These are phyloP conservation scores for Rhododendron ferrugineum DNA, from an alignment of 148 eudicot genomes.

Conservation along the genomic window DNA sequence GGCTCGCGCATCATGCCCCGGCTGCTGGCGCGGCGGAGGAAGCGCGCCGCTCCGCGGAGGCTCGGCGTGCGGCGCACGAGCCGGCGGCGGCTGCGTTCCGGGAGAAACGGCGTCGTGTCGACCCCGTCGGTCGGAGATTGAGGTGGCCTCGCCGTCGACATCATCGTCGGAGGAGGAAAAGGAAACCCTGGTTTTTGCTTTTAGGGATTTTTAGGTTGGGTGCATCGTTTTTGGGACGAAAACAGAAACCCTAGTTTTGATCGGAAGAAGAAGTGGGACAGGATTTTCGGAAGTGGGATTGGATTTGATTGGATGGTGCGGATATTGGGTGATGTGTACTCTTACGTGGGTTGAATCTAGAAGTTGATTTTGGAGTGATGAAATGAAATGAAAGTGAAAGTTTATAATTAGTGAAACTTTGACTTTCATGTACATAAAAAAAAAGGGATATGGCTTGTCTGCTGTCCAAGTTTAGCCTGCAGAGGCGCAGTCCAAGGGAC, in stretches of 20 bases:
- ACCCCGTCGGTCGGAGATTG: constrained; percentile 14
- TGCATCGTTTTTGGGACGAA: neutral
- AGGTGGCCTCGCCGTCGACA: constrained; percentile 13
- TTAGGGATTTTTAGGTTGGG: neutral
- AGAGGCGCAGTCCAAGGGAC: no score
- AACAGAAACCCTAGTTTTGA: neutral
- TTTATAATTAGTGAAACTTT: no score
- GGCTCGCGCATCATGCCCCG: constrained; percentile 60
- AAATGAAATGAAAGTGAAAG: neutral
- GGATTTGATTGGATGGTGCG: neutral
- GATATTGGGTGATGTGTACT: neutral
- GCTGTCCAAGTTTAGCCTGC: no score
- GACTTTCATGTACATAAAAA: no score
- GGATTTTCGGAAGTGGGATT: neutral
- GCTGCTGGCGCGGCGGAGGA: constrained; percentile 55
- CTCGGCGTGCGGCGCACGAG: constrained; percentile 35
- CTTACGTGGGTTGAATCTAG: neutral
- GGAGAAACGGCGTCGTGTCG: constrained; percentile 43
- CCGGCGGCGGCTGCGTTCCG: constrained; percentile 19
- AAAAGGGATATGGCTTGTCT: no score
- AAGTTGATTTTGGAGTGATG: neutral
- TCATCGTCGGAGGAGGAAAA: neutral
- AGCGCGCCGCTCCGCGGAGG: constrained; percentile 55
- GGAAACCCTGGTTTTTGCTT: neutral
- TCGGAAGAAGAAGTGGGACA: neutral